These are phyloP conservation scores for Perkinsela sp. DNA, from an alignment of 208 protist species.

Conservation along the genomic window DNA sequence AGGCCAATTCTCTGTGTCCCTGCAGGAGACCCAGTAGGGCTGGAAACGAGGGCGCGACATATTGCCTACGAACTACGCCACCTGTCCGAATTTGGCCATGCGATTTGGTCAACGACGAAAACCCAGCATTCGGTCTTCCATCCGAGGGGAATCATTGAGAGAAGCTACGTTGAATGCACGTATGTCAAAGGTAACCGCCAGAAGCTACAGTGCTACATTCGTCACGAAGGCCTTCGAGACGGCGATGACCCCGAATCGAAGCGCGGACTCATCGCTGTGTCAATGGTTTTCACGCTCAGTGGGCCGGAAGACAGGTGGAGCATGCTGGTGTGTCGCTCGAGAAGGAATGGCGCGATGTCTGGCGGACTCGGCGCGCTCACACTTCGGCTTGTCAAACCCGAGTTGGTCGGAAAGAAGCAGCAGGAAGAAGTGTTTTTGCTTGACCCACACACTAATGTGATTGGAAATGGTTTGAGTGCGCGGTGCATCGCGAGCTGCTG, in stretches of 20 bases:
- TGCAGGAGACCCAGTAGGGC: slow-evolving; percentile 31
- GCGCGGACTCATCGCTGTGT: slow-evolving; percentile 36
- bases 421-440: slow-evolving; percentile 30
- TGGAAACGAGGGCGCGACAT: slow-evolving; percentile 39
- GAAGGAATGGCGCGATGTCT: slow-evolving; percentile 43
- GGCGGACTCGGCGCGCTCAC: slow-evolving; percentile 28
- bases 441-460: slow-evolving; percentile 14
- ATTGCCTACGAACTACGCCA: slow-evolving; percentile 41
- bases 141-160: slow-evolving; percentile 37
- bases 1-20: slow-evolving; percentile 31
- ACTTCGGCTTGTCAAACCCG: slow-evolving; percentile 14
- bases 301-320: slow-evolving; percentile 53
- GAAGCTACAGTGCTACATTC: slow-evolving; percentile 36
- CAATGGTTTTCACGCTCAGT: slow-evolving; percentile 38
- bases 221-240: slow-evolving; percentile 38
- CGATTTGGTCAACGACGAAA: slow-evolving; percentile 32
- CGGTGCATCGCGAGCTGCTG: slow-evolving; percentile 30
- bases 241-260: slow-evolving; percentile 15
- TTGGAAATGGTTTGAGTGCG: slow-evolving; percentile 21
- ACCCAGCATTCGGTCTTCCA: slow-evolving; percentile 35
- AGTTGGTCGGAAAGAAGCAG: slow-evolving; percentile 16
- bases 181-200: slow-evolving; percentile 29
- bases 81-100: slow-evolving; percentile 50
- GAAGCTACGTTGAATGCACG: slow-evolving; percentile 38
- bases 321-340: slow-evolving; percentile 54